These are phyloP conservation scores for Pulveroboletus sp. DNA, from an alignment of 768 basidiomycete genomes.

Conservation along the genomic window DNA sequence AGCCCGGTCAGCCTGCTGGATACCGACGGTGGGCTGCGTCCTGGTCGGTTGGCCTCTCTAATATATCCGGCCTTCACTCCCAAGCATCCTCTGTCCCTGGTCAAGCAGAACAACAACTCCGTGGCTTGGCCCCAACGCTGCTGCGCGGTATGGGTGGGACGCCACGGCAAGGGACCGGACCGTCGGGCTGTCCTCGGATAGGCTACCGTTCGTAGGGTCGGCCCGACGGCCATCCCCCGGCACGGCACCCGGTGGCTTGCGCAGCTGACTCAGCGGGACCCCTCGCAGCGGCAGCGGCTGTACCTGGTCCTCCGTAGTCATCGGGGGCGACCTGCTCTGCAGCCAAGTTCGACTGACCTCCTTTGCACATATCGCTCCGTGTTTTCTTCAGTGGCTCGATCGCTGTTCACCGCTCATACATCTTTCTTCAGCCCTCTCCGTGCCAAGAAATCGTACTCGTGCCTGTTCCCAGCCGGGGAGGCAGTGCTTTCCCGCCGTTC, in stretches of 20 bases:
- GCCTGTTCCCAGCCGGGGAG: background rate
- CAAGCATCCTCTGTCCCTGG: too few relatives aligned
- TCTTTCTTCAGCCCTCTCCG: background rate
- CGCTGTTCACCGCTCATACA: background rate
- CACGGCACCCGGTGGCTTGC: background rate
- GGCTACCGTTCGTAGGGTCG: conserved; percentile 4
- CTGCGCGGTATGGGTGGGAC: too few relatives aligned
- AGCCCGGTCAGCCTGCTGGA: too few relatives aligned
- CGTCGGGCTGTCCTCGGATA: conserved; percentile 9
- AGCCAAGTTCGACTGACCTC: background rate
- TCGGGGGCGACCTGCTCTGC: conserved; percentile 1
- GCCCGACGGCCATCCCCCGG: conserved; percentile 3
- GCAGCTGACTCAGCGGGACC: conserved; percentile 3
- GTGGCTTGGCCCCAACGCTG: too few relatives aligned
- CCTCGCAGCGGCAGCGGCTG: background rate
- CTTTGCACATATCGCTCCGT: background rate
- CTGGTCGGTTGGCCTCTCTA: too few relatives aligned
- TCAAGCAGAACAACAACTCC: too few relatives aligned
- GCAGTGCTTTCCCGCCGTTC: conserved; percentile 19
- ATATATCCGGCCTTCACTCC: too few relatives aligned
- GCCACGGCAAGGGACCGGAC: too few relatives aligned
- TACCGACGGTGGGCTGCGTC: too few relatives aligned
- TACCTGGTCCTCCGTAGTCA: conserved; percentile 7
- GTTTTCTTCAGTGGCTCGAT: background rate
- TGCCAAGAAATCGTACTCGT: background rate